A percentile compares a stretch with the other conserved stretches of the same genome.
phyloP scores from a whole-genome alignment of 768 basidiomycete genomes.

The Tephrocybe sp. region DNA sequence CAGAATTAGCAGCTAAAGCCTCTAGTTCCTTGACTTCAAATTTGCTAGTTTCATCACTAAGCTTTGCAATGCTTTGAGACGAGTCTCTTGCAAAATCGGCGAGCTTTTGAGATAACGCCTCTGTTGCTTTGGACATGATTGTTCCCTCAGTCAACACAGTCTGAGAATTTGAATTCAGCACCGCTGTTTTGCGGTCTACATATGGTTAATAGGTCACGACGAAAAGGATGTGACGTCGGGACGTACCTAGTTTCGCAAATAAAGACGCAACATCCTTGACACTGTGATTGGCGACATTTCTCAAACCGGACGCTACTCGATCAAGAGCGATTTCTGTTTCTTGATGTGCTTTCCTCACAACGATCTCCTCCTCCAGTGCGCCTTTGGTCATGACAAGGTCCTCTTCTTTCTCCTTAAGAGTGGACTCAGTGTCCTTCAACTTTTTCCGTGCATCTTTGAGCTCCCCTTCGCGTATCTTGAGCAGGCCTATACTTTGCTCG shows the following conservation, averaged over 20 bases:
- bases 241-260: conserved; percentile 82
- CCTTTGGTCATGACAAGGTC: conserved; percentile 59
- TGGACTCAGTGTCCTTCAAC: conserved; percentile 51
- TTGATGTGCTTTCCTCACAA: conserved; percentile 78
- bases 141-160: conserved; percentile 64
- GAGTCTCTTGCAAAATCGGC: conserved; percentile 61
- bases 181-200: conserved; percentile 71
- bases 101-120: conserved; percentile 55
- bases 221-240: background rate
- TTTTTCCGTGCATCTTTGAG: conserved; percentile 60
- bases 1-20: conserved; percentile 47
- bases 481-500: conserved; percentile 79
- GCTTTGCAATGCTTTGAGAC: conserved; percentile 47
- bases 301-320: conserved; percentile 69
- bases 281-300: conserved; percentile 64
- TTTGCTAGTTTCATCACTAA: conserved; percentile 56
- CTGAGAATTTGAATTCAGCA: conserved; percentile 64
- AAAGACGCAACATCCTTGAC: conserved; percentile 68
- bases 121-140: conserved; percentile 53
- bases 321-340: conserved; percentile 71
- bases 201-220: conserved; percentile 12
- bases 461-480: conserved; percentile 77
- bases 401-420: conserved; percentile 51
- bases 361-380: conserved; percentile 76
- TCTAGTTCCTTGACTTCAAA: conserved; percentile 60